These are phyloP conservation scores for Fusarium sp. DNA, from an alignment of 2,329 filamentous ascomycete species.

Conservation along the genomic window DNA sequence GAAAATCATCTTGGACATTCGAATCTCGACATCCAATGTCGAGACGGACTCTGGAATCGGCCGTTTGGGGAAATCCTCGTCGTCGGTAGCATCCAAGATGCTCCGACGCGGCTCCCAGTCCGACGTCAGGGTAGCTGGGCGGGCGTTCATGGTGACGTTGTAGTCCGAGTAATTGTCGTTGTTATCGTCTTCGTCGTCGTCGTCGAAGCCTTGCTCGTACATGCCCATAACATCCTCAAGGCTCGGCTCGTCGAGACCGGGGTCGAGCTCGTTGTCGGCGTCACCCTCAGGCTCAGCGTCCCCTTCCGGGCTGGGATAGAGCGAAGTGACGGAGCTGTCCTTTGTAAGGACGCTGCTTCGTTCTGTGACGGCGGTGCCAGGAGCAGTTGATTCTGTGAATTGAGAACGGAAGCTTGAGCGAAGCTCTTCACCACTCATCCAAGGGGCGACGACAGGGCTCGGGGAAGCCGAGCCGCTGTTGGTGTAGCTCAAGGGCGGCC, in stretches of 20 bases:
- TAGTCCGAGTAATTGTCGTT: constrained; percentile 44
- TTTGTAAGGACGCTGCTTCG: constrained; percentile 86
- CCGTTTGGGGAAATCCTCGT: constrained; percentile 37
- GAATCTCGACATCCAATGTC: constrained; percentile 54
- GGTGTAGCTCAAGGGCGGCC: constrained; percentile 45
- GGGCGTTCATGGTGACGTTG: constrained; percentile 21
- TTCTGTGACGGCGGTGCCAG: constrained; percentile 78
- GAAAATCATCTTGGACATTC: constrained; percentile 57
- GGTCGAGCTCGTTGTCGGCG: constrained; percentile 43
- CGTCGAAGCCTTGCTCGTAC: constrained; percentile 73
- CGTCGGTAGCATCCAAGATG: constrained; percentile 23
- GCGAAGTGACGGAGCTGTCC: constrained; percentile 78
- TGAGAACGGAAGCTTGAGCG: constrained; percentile 70
- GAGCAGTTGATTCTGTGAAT: constrained; percentile 64
- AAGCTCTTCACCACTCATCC: constrained; percentile 64
- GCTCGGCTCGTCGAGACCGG: constrained; percentile 67
- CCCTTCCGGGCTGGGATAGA: constrained; percentile 50
- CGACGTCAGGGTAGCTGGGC: constrained; percentile 54
- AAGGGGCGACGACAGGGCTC: constrained; percentile 57
- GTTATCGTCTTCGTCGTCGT: constrained; percentile 57
- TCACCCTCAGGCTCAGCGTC: constrained; percentile 51
- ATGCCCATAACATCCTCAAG: constrained; percentile 78
- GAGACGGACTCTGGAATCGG: constrained; percentile 39
- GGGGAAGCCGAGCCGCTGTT: constrained; percentile 54
- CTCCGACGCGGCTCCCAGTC: constrained; percentile 43